These are phyloP conservation scores for Neocatenulostroma microsporum DNA, from an alignment of 2,329 filamentous ascomycete genomes.

Conservation along the genomic window DNA sequence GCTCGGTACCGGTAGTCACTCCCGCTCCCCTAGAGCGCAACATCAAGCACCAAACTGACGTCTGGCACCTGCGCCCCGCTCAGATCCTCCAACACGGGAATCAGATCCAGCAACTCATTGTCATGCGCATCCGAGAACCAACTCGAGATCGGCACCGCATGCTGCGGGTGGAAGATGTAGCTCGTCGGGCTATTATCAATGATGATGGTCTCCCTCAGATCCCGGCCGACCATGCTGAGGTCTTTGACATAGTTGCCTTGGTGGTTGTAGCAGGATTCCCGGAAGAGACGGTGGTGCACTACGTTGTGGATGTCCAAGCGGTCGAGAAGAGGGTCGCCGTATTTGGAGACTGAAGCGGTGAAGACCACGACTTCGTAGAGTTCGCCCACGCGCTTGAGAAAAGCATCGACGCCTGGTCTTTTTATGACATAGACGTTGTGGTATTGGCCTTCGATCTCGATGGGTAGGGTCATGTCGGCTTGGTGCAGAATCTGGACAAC, in stretches of 20 bases:
- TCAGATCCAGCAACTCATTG: conserved; percentile 94
- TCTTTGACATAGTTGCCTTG: conserved; percentile 99
- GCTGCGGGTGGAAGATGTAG: conserved; percentile 98
- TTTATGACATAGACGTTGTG: conserved; percentile 99
- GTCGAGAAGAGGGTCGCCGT: conserved; percentile 90
- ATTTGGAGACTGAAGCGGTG: conserved; percentile 98
- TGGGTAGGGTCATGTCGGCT: conserved; percentile 97
- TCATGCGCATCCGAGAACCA: conserved; percentile 99
- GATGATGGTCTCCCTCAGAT: conserved; percentile 96
- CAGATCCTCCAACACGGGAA: conserved; percentile 95
- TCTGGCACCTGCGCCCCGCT: conserved; percentile 82
- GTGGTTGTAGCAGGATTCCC: conserved; percentile 98
- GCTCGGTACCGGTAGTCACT: no score
- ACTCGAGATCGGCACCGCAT: conserved; percentile 97
- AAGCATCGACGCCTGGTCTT: conserved; percentile 93
- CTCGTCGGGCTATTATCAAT: conserved; percentile 99
- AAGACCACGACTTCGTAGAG: conserved; percentile 98
- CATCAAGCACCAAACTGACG: conserved; percentile 95
- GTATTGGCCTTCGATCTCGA: conserved; percentile 97
- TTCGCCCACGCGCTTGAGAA: conserved; percentile 97
- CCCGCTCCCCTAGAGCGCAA: conserved; percentile 50
- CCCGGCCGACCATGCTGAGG: conserved; percentile 89
- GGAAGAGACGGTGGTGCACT: conserved; percentile 90
- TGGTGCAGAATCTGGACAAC: conserved; percentile 76
- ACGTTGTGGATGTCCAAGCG: conserved; percentile 96